Percentiles rank a stretch among this genome's conserved stretches.
These are phyloP conservation scores for Exophiala sideris DNA, from an alignment of 2,329 filamentous ascomycete species.

Conservation along the genomic window DNA sequence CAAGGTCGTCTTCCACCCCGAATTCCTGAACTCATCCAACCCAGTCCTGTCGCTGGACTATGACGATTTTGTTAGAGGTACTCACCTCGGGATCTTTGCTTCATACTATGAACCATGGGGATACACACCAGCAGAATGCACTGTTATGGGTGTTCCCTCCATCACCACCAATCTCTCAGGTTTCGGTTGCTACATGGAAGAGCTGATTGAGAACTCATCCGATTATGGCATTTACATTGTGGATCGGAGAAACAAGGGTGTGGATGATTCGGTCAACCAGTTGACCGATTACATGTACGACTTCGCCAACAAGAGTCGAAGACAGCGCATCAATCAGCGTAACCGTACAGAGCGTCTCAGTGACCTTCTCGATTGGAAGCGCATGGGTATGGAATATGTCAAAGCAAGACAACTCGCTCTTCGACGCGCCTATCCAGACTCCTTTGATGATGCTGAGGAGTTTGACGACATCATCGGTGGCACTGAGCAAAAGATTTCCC, in stretches of 20 bases:
- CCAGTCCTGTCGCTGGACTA: conserved; percentile 90
- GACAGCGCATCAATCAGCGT: conserved; percentile 97
- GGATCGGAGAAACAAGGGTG: conserved; percentile 87
- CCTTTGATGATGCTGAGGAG: conserved; percentile 72
- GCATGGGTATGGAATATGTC: conserved; percentile 99
- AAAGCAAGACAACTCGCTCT: conserved; percentile 93
- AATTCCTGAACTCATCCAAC: conserved; percentile 94
- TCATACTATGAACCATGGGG: conserved; percentile 99
- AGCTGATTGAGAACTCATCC: conserved; percentile 93
- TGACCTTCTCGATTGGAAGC: conserved; percentile 96
- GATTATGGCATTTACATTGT: conserved; percentile 99
- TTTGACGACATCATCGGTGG: conserved; percentile 89
- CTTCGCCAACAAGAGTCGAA: conserved; percentile 86
- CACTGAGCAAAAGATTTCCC: conserved; percentile 90
- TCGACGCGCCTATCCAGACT: conserved; percentile 82
- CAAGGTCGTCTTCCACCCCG: conserved; percentile 96
- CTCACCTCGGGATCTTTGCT: conserved; percentile 89
- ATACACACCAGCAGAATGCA: conserved; percentile 94
- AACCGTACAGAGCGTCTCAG: conserved; percentile 94
- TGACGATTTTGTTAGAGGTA: conserved; percentile 96
- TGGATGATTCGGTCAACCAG: conserved; percentile 97
- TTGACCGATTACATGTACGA: conserved; percentile 90
- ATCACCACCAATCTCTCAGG: conserved; percentile 98
- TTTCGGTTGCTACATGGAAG: conserved; percentile 99
- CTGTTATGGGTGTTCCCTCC: conserved; percentile 96